These are phyloP conservation scores for Pyrenochaeta sp. DNA, from an alignment of 2,329 filamentous ascomycete genomes.

Conservation along the genomic window DNA sequence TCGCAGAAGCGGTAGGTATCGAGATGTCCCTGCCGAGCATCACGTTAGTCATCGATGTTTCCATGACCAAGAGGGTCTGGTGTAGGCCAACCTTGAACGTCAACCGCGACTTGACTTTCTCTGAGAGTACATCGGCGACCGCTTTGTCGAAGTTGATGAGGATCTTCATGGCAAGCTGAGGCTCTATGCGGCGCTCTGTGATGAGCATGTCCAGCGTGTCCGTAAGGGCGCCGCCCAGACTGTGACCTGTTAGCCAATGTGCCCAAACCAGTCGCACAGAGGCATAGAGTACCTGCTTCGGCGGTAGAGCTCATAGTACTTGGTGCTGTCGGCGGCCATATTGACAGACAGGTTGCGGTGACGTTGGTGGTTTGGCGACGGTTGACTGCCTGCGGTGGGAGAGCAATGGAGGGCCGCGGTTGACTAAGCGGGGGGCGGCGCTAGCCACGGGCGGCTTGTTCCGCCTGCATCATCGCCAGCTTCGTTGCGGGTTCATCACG, in stretches of 20 bases:
- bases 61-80: constrained; percentile 1
- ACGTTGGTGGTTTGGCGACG: constrained; percentile 19
- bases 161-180: constrained; percentile 98
- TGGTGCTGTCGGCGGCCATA: constrained; percentile 53
- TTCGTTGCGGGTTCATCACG: constrained; percentile 32
- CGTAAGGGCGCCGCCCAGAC: constrained; percentile 90
- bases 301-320: constrained; percentile 94
- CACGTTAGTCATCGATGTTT: constrained; percentile 22
- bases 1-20: constrained; percentile 99
- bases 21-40: constrained; percentile 77
- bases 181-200: constrained; percentile 92
- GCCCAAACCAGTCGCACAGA: constrained; percentile 7
- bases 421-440: constrained; percentile 20
- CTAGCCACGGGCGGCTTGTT: constrained; percentile 32
- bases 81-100: constrained; percentile 83
- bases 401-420: constrained; percentile 13
- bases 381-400: constrained; percentile 20
- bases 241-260: constrained; percentile 55
- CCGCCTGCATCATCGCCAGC: constrained; percentile 39
- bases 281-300: constrained; percentile 81
- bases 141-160: constrained; percentile 93
- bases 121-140: constrained; percentile 88
- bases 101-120: constrained; percentile 89
- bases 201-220: constrained; percentile 98
- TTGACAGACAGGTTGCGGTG: constrained; percentile 20